Evolutionary conservation across 2,329 filamentous ascomycete species (phyloP).

Genomic region (Laburnicola sp.): DNA sequence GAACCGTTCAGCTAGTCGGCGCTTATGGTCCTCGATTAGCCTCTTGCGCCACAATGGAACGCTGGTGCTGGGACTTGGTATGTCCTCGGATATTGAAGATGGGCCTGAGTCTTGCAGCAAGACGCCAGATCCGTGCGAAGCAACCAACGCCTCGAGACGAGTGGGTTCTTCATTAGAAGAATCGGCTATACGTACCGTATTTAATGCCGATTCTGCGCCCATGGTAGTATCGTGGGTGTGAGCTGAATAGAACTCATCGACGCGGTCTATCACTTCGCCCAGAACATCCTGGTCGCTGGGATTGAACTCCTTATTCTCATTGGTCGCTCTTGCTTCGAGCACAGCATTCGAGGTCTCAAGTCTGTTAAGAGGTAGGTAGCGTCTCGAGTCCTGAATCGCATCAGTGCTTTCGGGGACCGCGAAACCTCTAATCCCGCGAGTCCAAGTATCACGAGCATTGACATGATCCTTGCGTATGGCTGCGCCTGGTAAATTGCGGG

Average conservation of each 20-base stretch:
- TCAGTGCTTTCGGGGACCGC: background rate
- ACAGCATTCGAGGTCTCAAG: too few species aligned
- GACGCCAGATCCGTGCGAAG: constrained; percentile 2
- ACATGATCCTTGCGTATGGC: background rate
- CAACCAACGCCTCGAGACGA: constrained; percentile 8
- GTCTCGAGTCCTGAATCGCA: background rate
- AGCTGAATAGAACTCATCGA: background rate
- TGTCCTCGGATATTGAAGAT: background rate
- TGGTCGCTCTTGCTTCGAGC: too few species aligned
- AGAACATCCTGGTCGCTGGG: background rate
- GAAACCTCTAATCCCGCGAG: background rate
- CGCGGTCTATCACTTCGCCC: background rate
- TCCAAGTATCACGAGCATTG: constrained; percentile 4
- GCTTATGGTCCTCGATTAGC: constrained; percentile 24
- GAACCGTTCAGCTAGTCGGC: constrained; percentile 13
- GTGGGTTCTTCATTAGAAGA: background rate
- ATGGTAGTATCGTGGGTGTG: background rate
- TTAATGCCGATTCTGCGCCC: background rate
- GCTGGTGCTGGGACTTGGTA: background rate
- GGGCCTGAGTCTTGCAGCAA: constrained; percentile 1
- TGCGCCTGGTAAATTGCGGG: constrained; percentile 7
- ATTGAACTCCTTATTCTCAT: too few species aligned
- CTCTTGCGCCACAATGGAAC: constrained; percentile 14
- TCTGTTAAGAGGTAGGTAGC: too few species aligned
- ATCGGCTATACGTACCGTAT: background rate